Evolutionary conservation across 768 basidiomycete species (phyloP).

Genomic region (Paxillus rubicundulus): DNA sequence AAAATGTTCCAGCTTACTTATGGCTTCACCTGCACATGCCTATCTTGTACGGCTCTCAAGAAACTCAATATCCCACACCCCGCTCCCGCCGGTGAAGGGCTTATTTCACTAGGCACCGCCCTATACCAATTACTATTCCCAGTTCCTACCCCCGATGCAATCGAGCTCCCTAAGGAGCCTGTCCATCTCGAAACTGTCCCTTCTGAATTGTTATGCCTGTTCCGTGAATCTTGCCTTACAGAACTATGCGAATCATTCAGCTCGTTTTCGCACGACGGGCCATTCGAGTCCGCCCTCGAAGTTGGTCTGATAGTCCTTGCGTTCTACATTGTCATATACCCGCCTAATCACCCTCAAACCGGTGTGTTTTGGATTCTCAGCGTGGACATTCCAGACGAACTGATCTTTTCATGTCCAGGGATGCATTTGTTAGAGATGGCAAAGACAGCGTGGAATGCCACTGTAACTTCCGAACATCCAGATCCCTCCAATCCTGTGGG

Average conservation of each 20-base stretch:
- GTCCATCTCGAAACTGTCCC: constrained; percentile 37
- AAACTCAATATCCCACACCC: constrained; percentile 38
- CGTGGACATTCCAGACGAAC: not conserved
- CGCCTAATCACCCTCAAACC: constrained; percentile 77
- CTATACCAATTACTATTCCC: constrained; percentile 42
- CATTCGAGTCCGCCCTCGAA: constrained; percentile 48
- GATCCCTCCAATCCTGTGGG: constrained; percentile 10
- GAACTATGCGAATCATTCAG: constrained; percentile 63
- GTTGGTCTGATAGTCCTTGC: constrained; percentile 59
- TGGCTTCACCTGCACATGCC: constrained; percentile 64
- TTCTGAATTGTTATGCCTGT: constrained; percentile 36
- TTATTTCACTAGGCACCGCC: constrained; percentile 22
- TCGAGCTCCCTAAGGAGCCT: constrained; percentile 26
- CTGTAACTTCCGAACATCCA: constrained; percentile 33
- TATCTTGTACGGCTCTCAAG: constrained; percentile 50
- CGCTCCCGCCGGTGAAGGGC: constrained; percentile 28
- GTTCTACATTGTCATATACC: constrained; percentile 69
- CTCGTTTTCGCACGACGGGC: constrained; percentile 64
- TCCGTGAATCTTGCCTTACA: constrained; percentile 60
- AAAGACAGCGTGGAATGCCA: constrained; percentile 74
- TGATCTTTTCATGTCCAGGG: constrained; percentile 40
- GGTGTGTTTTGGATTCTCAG: constrained; percentile 42
- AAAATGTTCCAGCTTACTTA: constrained; percentile 61
- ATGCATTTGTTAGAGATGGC: constrained; percentile 74
- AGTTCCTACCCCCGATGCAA: constrained; percentile 17